Evolutionary conservation across 2,329 filamentous ascomycete genomes (phyloP).

Genomic region (Verticillium albo-atrum): DNA sequence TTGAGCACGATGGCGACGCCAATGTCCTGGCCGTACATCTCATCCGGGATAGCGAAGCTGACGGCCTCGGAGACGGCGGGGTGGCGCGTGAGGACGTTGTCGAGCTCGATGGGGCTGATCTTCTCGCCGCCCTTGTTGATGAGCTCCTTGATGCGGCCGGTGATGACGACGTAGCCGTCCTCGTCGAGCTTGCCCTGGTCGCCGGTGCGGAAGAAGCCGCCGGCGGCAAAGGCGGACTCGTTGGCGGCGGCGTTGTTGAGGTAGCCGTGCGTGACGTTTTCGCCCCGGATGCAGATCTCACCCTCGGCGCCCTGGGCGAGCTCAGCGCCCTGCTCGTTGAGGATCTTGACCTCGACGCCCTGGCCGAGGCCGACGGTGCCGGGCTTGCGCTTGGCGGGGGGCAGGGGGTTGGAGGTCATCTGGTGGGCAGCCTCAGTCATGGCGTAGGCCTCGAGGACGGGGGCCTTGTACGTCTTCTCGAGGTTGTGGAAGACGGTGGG

Average conservation of each 20-base stretch:
- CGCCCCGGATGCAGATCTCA: slow-evolving; percentile 77
- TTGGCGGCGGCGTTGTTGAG: slow-evolving; percentile 80
- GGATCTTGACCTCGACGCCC: slow-evolving; percentile 76
- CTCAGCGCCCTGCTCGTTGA: slow-evolving; percentile 65
- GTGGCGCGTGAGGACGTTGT: slow-evolving; percentile 75
- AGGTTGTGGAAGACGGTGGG: slow-evolving; percentile 78
- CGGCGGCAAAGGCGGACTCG: slow-evolving; percentile 64
- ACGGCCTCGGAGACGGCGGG: slow-evolving; percentile 73
- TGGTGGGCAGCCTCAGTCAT: slow-evolving; percentile 90
- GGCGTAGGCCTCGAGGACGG: slow-evolving; percentile 84
- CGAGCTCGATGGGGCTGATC: slow-evolving; percentile 82
- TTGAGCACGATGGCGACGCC: slow-evolving; percentile 74
- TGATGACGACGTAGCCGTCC: slow-evolving; percentile 81
- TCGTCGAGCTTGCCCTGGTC: slow-evolving; percentile 79
- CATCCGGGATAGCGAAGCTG: slow-evolving; percentile 77
- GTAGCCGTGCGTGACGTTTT: slow-evolving; percentile 82
- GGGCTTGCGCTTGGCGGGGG: slow-evolving; percentile 68
- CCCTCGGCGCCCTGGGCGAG: slow-evolving; percentile 66
- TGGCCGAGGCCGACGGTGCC: slow-evolving; percentile 80
- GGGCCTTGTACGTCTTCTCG: slow-evolving; percentile 69
- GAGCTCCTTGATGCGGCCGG: slow-evolving; percentile 87
- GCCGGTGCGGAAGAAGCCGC: slow-evolving; percentile 83
- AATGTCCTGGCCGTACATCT: slow-evolving; percentile 79
- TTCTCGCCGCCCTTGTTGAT: slow-evolving; percentile 91
- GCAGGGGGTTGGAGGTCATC: slow-evolving; percentile 74